Conservation (phyloP, 2,329 filamentous ascomycete genomes). For the Aspergillus brasiliensis region DNA sequence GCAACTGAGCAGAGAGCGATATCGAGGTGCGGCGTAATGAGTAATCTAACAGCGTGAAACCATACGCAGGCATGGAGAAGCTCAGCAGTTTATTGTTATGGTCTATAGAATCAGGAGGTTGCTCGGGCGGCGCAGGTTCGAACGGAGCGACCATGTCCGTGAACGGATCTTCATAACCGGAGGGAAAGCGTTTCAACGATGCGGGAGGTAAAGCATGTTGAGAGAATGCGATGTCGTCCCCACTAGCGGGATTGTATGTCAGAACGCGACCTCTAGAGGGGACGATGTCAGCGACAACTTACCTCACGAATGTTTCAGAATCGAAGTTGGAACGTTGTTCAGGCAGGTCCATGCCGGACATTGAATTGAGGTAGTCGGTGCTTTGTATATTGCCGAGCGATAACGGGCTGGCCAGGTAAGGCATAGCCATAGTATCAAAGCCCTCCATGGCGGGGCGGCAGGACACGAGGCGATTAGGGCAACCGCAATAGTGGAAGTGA, state of each 20-base stretch:
- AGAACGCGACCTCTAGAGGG: neutral
- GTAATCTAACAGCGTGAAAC: conserved; percentile 63
- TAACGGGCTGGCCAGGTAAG: conserved; percentile 62
- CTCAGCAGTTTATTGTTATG: conserved; percentile 72
- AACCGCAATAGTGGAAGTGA: neutral
- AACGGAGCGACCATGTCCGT: conserved; percentile 52
- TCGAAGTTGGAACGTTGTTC: conserved; percentile 64
- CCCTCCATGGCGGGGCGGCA: conserved; percentile 50
- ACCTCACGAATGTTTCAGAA: conserved; percentile 63
- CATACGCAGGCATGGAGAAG: conserved; percentile 67
- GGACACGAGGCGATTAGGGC: neutral
- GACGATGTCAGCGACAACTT: conserved; percentile 28
- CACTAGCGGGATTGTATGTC: conserved; percentile 35
- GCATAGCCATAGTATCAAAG: conserved; percentile 64
- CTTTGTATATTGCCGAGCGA: conserved; percentile 56
- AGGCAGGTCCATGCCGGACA: conserved; percentile 56
- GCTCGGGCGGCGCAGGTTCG: conserved; percentile 47
- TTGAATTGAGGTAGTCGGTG: conserved; percentile 50
- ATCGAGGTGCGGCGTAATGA: conserved; percentile 58
- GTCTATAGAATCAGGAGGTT: conserved; percentile 59
- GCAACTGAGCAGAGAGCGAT: conserved; percentile 63
- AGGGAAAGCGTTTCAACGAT: conserved; percentile 53
- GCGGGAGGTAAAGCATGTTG: conserved; percentile 42
- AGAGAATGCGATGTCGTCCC: conserved; percentile 55
- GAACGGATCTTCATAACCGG: conserved; percentile 54